Evolutionary conservation across 768 basidiomycete species (phyloP), one percentile per base, ranked within the genome.

Genomic region (Boletus huronensis): DNA sequence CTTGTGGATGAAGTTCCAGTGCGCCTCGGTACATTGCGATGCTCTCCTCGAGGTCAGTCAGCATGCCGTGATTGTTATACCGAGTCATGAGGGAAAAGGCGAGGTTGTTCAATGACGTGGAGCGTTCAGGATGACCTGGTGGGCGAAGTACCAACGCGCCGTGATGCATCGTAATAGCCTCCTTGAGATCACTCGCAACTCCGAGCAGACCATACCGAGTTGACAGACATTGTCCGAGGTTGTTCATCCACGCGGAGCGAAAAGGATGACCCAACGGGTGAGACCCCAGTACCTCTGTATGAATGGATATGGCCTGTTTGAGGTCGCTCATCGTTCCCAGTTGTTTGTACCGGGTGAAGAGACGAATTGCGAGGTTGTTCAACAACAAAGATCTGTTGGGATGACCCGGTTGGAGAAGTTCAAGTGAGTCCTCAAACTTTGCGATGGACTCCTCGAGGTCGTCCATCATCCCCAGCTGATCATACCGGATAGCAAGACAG

Each of bases 101-200:
- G 19, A 52, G 47, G n/a, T 47, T 47, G 11, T 52, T 28, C 29
- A 57, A 25, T 11, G 32, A 44, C 26, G n/a, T n/a, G n/a, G 40
- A 17, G 17, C 39, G 52, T 19, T 48, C 40, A 13, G 51, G 50
- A 45, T 52, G 38, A 29, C 54, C 38, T n/a, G 40, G 25, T 40
- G 48, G 42, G 32, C 42, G 21, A 46, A 54, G 51, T n/a, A 5
- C 38, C 39, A 49, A 31, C 5, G 46, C 52, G 38, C 35, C 47
- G 26, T 40, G 49, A 25, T 52, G 35, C 23, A 52, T 48, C 19
- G 14, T 17, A 39, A 70, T 65, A 10, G 66, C 66, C 41, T 59
- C 54, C 16, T 67, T 45, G 36, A 69, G 48, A 46, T 63, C 58
- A 32, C 28, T 42, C n/a, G 26, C n/a, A 13, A 7, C 13, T 17